A percentile compares a stretch with the other conserved stretches of the same genome.
phyloP scores from a whole-genome alignment of 2,329 filamentous ascomycete species.

The Penicillium brasilianum region DNA sequence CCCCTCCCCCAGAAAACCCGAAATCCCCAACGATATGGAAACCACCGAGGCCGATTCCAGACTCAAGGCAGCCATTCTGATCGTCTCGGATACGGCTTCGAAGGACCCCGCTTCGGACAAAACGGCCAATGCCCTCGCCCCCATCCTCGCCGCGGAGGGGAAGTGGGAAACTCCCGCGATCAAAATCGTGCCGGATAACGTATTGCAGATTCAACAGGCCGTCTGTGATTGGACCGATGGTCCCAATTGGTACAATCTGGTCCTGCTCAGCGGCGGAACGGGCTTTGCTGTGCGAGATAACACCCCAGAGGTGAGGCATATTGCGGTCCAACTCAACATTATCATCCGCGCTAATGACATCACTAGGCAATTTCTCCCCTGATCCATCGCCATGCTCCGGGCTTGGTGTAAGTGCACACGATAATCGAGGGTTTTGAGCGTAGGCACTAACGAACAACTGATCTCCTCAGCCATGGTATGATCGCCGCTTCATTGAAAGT shows the following conservation, averaged over 20 bases:
- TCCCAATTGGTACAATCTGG: constrained; percentile 68
- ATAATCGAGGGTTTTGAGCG: constrained; percentile 2
- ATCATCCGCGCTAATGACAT: constrained; percentile 24
- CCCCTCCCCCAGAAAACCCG: neutral
- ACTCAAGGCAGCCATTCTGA: constrained; percentile 76
- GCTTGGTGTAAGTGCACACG: constrained; percentile 69
- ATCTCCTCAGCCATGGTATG: constrained; percentile 76
- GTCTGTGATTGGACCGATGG: constrained; percentile 75
- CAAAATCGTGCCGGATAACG: constrained; percentile 79
- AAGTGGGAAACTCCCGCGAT: constrained; percentile 74
- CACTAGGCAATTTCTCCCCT: constrained; percentile 75
- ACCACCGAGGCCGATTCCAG: constrained; percentile 25
- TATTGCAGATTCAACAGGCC: constrained; percentile 73
- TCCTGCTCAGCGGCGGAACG: constrained; percentile 90
- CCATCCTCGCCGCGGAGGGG: constrained; percentile 71
- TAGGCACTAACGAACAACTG: constrained; percentile 24
- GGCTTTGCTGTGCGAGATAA: constrained; percentile 85
- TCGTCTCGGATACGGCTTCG: constrained; percentile 89
- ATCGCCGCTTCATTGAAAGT: constrained; percentile 79
- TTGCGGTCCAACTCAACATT: constrained; percentile 1
- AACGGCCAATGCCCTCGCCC: constrained; percentile 68
- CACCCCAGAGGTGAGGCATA: constrained; percentile 76
- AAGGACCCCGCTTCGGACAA: constrained; percentile 79
- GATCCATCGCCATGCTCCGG: constrained; percentile 83
- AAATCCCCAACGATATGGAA: neutral